phyloP scores from a whole-genome alignment of 1,284 basidiomycete species.

The Pterulicium gracile region DNA sequence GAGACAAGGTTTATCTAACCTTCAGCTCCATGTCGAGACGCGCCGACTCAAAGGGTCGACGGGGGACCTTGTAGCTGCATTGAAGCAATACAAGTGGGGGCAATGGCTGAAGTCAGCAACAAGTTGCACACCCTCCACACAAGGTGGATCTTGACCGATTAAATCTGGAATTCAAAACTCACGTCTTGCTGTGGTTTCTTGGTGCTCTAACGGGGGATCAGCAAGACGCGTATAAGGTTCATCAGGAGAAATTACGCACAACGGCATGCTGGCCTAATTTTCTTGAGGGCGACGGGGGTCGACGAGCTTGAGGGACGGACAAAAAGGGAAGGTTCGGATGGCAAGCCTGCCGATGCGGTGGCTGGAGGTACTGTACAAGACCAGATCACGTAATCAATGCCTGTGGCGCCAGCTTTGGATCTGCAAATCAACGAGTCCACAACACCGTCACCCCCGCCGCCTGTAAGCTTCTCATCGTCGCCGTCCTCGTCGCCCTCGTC shows the following conservation, averaged over 20 bases:
- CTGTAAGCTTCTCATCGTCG: slow-evolving; percentile 26
- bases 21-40: slow-evolving; percentile 99
- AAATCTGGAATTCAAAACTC: slow-evolving; percentile 39
- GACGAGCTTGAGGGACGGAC: slow-evolving; percentile 12
- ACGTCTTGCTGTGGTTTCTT: slow-evolving; percentile 85
- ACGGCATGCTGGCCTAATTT: slow-evolving; percentile 61
- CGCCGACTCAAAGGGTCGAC: slow-evolving; percentile 94
- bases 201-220: slow-evolving; percentile 57
- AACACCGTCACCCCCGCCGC: slow-evolving; percentile 30
- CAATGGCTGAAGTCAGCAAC: slow-evolving; percentile 48
- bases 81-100: slow-evolving; percentile 35
- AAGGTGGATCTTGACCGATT: slow-evolving; percentile 50
- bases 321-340: slow-evolving; percentile 9
- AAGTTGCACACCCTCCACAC: slow-evolving; percentile 50
- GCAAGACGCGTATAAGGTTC: slow-evolving; percentile 12
- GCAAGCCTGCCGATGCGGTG: slow-evolving; percentile 4
- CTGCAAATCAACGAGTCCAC: slow-evolving; percentile 21
- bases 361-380: slow-evolving; percentile 30
- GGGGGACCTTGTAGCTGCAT: slow-evolving; percentile 93
- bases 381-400: slow-evolving; percentile 5
- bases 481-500: slow-evolving; percentile 12
- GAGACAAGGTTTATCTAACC: slow-evolving; percentile 32
- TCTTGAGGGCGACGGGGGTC: slow-evolving; percentile 34
- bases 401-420: background rate
- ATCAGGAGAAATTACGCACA: slow-evolving; percentile 31